Evolutionary conservation across 2,329 filamentous ascomycete species (phyloP).

Genomic region (Pseudogymnoascus sp.): DNA sequence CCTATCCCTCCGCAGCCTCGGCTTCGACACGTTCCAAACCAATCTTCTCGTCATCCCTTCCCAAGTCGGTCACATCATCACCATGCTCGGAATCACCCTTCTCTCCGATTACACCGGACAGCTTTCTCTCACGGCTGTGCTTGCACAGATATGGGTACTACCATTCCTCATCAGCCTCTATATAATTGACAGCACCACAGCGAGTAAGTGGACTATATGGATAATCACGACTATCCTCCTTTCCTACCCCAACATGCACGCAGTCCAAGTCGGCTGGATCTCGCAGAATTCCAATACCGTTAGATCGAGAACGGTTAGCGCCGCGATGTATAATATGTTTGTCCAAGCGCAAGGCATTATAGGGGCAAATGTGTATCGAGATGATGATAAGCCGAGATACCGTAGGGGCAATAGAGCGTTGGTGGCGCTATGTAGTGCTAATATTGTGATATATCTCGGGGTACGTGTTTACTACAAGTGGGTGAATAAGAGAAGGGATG

Average conservation of each 20-base stretch:
- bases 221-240: conserved; percentile 37
- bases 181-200: conserved; percentile 14
- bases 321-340: conserved; percentile 57
- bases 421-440: conserved; percentile 42
- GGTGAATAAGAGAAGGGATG: conserved; percentile 36
- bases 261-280: conserved; percentile 44
- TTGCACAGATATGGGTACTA: conserved; percentile 53
- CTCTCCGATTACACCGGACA: conserved; percentile 41
- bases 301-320: conserved; percentile 54
- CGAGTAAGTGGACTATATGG: conserved; percentile 30
- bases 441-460: conserved; percentile 39
- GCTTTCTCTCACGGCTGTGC: conserved; percentile 42
- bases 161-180: conserved; percentile 50
- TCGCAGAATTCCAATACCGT: conserved; percentile 56
- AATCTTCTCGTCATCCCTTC: conserved; percentile 59
- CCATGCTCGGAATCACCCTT: conserved; percentile 31
- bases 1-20: conserved; percentile 49
- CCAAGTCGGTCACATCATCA: conserved; percentile 42
- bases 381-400: conserved; percentile 46
- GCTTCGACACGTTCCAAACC: conserved; percentile 53
- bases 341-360: conserved; percentile 39
- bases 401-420: conserved; percentile 48
- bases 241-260: conserved; percentile 38
- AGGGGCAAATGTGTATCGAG: conserved; percentile 33
- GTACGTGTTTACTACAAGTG: conserved; percentile 42